A percentile compares a stretch with the other conserved stretches of the same genome.
These are phyloP conservation scores for Debaryomyces sp. DNA, from an alignment of 1,139 yeast genomes.

Conservation along the genomic window DNA sequence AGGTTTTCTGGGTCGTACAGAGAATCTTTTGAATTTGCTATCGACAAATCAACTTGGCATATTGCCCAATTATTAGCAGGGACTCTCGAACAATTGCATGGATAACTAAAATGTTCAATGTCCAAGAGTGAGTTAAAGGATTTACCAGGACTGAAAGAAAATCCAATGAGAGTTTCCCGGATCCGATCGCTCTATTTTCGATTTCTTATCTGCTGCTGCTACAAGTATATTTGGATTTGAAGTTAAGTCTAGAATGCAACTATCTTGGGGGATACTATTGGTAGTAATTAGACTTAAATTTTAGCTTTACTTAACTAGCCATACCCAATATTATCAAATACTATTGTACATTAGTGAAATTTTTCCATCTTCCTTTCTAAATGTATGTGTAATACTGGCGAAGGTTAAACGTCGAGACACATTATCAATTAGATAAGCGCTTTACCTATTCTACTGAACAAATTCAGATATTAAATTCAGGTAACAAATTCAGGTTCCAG, in stretches of 20 bases:
- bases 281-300: too few species aligned
- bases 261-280: too few species aligned
- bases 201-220: constrained; percentile 12
- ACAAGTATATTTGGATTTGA: background rate
- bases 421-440: too few species aligned
- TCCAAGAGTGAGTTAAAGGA: constrained; percentile 6
- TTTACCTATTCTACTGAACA: too few species aligned
- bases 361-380: background rate
- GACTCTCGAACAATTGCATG: constrained; percentile 9
- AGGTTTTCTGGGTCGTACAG: background rate
- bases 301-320: too few species aligned
- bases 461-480: too few species aligned
- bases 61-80: constrained; percentile 10
- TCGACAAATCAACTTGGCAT: constrained; percentile 10
- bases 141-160: constrained; percentile 23
- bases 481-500: too few species aligned
- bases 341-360: too few species aligned
- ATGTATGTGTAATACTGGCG: too few species aligned
- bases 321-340: too few species aligned
- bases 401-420: too few species aligned
- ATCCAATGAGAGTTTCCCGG: constrained; percentile 35
- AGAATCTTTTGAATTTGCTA: constrained; percentile 11
- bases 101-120: constrained; percentile 10
- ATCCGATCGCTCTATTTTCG: constrained; percentile 28
- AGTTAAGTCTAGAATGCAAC: too few species aligned